Evolutionary conservation across 148 eudicot genomes (phyloP), one percentile per base, ranked within the genome.

Genomic region (Nyssa sinensis): DNA sequence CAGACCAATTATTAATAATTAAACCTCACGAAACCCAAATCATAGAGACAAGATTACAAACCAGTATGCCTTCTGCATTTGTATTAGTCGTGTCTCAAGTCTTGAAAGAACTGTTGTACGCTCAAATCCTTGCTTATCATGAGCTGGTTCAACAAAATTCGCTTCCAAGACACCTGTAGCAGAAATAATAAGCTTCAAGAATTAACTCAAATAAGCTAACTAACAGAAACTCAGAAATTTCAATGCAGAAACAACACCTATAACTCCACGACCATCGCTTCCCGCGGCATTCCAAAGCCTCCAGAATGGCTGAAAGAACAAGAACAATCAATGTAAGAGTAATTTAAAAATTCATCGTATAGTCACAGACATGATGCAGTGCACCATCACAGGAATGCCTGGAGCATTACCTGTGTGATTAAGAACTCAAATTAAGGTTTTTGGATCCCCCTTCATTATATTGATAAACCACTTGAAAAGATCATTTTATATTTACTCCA

Each of bases 81-180:
- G 80, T 51, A 84, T 25, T 72, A 95, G 80, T 64, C 84, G 85
- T 19, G 77, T 59, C 76, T 95, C 99, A 14, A 95, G 93, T 73
- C 97, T 88, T 9, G 91, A 84, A 71, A 95, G 90, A 71, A 89
- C 97, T 70, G 79, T 84, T 28, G 99, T 95, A 53, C 99, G 96
- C 86, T 95, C 99, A 88, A 95, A 95, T 34, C 99, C 97, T 79
- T 95, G 99, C 81, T 95, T 95, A 76, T 95, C 99, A 67, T 95
- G 99, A 76, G 99, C 99, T 64, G 99, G 99, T 77, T 95, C 97
- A 69, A 95, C 93, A 81, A 95, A 95, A 76, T 95, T 91, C 19
- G 99, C 99, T 82, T 95, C 97, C 78, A 95, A 79, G 25, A 95
- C 96, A 80, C 98, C 98, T 94, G 82, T 64, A 78, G 62, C 19